These are phyloP conservation scores for Aspergillus panamensis DNA, from an alignment of 495 filamentous ascomycete genomes.

Conservation along the genomic window DNA sequence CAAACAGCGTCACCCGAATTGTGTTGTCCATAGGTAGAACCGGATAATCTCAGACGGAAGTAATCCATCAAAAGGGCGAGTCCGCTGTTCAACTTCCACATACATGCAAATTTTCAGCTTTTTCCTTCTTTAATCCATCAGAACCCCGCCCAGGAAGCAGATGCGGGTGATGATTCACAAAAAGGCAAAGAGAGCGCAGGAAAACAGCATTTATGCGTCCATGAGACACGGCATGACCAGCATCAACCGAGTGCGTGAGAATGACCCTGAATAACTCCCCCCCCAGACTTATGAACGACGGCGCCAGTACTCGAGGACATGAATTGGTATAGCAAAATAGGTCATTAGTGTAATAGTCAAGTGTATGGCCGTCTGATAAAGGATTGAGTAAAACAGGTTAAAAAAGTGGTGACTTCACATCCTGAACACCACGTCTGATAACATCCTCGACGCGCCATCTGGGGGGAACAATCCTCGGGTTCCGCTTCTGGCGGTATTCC, in stretches of 20 bases:
- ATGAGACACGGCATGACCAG: constrained; percentile 39
- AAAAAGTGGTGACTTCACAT: constrained; percentile 66
- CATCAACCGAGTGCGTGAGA: constrained; percentile 35
- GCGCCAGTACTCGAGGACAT: constrained; percentile 9
- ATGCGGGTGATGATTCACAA: constrained; percentile 20
- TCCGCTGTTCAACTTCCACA: no score
- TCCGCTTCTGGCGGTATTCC: constrained; percentile 48
- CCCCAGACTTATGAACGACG: constrained; percentile 13
- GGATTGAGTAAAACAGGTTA: constrained; percentile 20
- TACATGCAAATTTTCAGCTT: neutral
- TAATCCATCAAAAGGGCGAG: no score
- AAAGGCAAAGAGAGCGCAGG: neutral
- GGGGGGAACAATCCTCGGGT: constrained; percentile 58
- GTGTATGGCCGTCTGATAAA: constrained; percentile 1
- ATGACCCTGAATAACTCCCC: constrained; percentile 12
- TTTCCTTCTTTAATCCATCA: constrained; percentile 1
- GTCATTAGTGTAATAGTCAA: constrained; percentile 9
- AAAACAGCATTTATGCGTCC: constrained; percentile 18
- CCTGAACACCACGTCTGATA: constrained; percentile 70
- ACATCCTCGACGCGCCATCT: constrained; percentile 82
- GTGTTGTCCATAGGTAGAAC: no score
- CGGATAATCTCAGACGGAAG: no score
- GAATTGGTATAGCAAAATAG: constrained; percentile 10
- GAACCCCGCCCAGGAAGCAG: constrained; percentile 1
- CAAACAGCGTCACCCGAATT: neutral